Evolutionary conservation across 1,139 yeast species (phyloP).

Genomic region (Lodderomyces parapsilosis): DNA sequence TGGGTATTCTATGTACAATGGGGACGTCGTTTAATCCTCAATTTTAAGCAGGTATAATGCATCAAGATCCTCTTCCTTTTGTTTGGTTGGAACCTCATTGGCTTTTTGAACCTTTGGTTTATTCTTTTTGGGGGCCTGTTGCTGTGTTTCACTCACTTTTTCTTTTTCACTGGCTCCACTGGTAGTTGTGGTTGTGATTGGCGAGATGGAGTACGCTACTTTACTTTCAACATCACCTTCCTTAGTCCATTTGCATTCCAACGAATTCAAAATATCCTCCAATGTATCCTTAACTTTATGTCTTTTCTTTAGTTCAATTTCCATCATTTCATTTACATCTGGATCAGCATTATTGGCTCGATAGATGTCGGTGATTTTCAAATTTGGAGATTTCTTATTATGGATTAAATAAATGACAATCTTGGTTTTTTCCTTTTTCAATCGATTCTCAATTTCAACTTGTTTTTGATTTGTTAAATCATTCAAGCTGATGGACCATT

Average conservation of each 20-base stretch:
- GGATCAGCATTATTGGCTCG: background rate
- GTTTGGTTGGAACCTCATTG: constrained; percentile 14
- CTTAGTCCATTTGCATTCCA: constrained; percentile 26
- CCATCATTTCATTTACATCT: constrained; percentile 14
- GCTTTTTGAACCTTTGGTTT: background rate
- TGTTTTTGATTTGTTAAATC: constrained; percentile 41
- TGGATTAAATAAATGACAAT: constrained; percentile 18
- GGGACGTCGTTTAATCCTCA: constrained; percentile 28
- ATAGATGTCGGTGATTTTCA: background rate
- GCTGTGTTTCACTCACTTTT: background rate
- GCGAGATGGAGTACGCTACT: constrained; percentile 18
- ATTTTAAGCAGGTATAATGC: constrained; percentile 42
- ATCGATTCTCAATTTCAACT: constrained; percentile 31
- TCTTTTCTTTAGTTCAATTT: constrained; percentile 32
- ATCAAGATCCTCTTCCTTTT: constrained; percentile 37
- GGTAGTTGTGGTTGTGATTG: background rate
- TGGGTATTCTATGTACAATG: constrained; percentile 1
- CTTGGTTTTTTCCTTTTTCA: constrained; percentile 31
- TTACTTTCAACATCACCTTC: constrained; percentile 29
- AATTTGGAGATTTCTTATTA: constrained; percentile 1
- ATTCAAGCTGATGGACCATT: constrained; percentile 41
- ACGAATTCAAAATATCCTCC: constrained; percentile 30
- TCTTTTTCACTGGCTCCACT: constrained; percentile 9
- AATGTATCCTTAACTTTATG: constrained; percentile 21
- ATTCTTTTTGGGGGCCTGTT: constrained; percentile 9